phyloP scores from a whole-genome alignment of 148 eudicot genomes.

The Diospyros lotus region DNA sequence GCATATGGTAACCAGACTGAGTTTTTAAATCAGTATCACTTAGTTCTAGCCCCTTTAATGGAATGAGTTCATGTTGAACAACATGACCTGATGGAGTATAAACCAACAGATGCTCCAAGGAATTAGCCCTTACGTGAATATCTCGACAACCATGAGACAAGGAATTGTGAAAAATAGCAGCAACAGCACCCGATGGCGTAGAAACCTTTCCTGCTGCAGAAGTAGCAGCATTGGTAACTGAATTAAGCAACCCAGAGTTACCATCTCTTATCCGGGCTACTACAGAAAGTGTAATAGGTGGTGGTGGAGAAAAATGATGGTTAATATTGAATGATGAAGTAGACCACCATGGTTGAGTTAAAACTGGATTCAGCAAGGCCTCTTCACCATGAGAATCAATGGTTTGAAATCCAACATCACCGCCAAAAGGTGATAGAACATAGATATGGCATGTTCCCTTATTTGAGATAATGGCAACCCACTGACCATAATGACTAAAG shows the following conservation, averaged over 20 bases:
- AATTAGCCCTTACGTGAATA: slow-evolving; percentile 13
- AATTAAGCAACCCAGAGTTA: slow-evolving; percentile 33
- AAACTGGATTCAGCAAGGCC: slow-evolving; percentile 20
- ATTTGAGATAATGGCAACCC: slow-evolving; percentile 37
- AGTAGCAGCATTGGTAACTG: slow-evolving; percentile 38
- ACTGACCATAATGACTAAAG: slow-evolving; percentile 40
- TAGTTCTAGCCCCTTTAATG: slow-evolving; percentile 20
- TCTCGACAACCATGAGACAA: slow-evolving; percentile 8
- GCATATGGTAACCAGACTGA: slow-evolving; percentile 17
- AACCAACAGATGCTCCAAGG: slow-evolving; percentile 39
- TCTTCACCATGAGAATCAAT: slow-evolving; percentile 23
- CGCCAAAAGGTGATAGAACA: slow-evolving; percentile 42
- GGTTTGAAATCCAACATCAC: slow-evolving; percentile 30
- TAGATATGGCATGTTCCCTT: slow-evolving; percentile 44
- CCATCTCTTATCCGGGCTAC: slow-evolving; percentile 35
- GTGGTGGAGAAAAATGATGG: slow-evolving; percentile 28
- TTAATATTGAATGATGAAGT: slow-evolving; percentile 25
- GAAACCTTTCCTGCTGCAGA: slow-evolving; percentile 35
- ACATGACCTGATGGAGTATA: slow-evolving; percentile 44
- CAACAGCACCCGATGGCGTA: slow-evolving; percentile 37
- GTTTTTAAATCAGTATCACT: slow-evolving; percentile 20
- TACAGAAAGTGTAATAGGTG: slow-evolving; percentile 39
- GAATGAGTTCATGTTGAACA: slow-evolving; percentile 39
- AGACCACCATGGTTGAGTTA: slow-evolving; percentile 40
- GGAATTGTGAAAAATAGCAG: slow-evolving; percentile 43